A percentile compares a stretch with the other conserved stretches of the same genome.
phyloP scores from a whole-genome alignment of 495 filamentous ascomycete species.

The Hypoxylon crocopeplum region DNA sequence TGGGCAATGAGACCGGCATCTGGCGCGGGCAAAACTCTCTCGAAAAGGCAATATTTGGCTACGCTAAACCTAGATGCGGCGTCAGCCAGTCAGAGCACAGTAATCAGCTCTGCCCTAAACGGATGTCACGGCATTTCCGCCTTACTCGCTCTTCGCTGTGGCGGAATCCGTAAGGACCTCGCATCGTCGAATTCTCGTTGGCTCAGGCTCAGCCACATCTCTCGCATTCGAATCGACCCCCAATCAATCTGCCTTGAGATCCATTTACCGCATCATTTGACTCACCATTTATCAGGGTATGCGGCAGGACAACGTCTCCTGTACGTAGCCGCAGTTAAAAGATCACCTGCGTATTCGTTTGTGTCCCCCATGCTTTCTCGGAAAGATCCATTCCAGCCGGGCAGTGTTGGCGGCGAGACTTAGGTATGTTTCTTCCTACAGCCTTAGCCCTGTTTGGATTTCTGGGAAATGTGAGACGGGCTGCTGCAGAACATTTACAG shows the following conservation, averaged over 20 bases:
- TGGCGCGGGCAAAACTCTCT: no score
- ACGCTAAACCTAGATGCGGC: no score
- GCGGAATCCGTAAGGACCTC: constrained; percentile 11
- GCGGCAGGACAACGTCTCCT: constrained; percentile 13
- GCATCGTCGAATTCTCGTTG: constrained; percentile 6
- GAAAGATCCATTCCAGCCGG: background rate
- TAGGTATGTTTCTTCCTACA: background rate
- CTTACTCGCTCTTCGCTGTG: constrained; percentile 15
- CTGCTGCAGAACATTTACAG: constrained; percentile 19
- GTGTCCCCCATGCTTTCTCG: constrained; percentile 2
- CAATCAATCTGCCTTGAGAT: constrained; percentile 27
- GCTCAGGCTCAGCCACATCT: constrained; percentile 31
- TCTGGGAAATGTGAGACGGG: constrained; percentile 1
- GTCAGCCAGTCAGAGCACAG: constrained; percentile 16
- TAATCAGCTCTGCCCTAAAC: constrained; percentile 31
- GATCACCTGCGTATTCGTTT: constrained; percentile 20
- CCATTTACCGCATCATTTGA: constrained; percentile 28
- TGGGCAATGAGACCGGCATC: background rate
- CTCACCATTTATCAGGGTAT: constrained; percentile 1
- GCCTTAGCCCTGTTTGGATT: background rate
- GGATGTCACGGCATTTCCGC: constrained; percentile 23
- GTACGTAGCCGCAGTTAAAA: constrained; percentile 13
- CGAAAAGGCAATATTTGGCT: no score
- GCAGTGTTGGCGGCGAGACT: constrained; percentile 1
- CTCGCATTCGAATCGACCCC: background rate